A percentile compares a stretch with the other conserved stretches of the same genome.
Conservation (phyloP, 2,329 filamentous ascomycete species). For the Xylaria polymorpha region DNA sequence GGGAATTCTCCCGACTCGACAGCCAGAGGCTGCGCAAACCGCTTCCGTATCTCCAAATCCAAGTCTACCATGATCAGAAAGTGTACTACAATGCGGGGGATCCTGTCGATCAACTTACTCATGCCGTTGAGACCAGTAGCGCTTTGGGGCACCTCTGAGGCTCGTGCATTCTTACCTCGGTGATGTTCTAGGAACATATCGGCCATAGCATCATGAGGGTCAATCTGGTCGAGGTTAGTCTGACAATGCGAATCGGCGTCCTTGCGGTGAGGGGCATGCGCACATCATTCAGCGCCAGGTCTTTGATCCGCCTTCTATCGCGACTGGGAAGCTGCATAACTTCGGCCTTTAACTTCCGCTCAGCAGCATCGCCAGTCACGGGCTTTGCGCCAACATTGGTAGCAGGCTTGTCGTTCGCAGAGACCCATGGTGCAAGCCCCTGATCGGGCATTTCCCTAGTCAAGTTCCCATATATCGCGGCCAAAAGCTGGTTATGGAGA, state of each 20-base stretch:
- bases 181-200: slow-evolving; percentile 65
- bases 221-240: slow-evolving; percentile 56
- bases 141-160: slow-evolving; percentile 73
- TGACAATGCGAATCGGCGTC: slow-evolving; percentile 37
- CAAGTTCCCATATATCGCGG: slow-evolving; percentile 75
- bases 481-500: slow-evolving; percentile 75
- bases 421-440: slow-evolving; percentile 77
- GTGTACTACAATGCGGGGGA: not conserved
- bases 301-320: slow-evolving; percentile 74
- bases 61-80: slow-evolving; percentile 60
- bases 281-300: slow-evolving; percentile 71
- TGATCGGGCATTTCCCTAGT: slow-evolving; percentile 75
- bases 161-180: slow-evolving; percentile 57
- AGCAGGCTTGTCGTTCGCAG: slow-evolving; percentile 75
- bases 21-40: slow-evolving; percentile 71
- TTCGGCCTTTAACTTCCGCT: slow-evolving; percentile 73
- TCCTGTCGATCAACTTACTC: slow-evolving; percentile 66
- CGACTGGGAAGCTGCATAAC: slow-evolving; percentile 77
- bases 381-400: slow-evolving; percentile 69
- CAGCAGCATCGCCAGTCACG: slow-evolving; percentile 72
- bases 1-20: slow-evolving; percentile 77
- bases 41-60: slow-evolving; percentile 74
- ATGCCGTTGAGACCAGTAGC: slow-evolving; percentile 82
- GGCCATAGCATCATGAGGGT: slow-evolving; percentile 65
- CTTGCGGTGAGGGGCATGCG: slow-evolving; percentile 44